A percentile compares a stretch with the other conserved stretches of the same genome.
phyloP scores from a whole-genome alignment of 202 grass and related monocot species.

The Zizania palustris region DNA sequence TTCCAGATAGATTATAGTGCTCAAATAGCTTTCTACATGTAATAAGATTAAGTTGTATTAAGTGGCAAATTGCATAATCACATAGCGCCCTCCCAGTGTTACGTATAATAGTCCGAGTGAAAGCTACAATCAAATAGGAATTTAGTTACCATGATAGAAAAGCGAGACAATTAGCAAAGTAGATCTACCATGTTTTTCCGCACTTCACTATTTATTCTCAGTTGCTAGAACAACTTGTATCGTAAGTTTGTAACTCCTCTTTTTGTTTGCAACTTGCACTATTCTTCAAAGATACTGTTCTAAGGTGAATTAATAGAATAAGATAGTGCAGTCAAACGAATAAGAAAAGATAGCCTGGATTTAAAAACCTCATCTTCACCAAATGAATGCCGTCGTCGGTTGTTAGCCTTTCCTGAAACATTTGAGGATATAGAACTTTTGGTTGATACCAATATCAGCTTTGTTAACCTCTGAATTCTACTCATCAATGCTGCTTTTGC shows the following conservation, averaged over 20 bases:
- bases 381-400: conserved; percentile 86
- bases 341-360: conserved; percentile 22
- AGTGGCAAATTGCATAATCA: conserved; percentile 1
- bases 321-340: conserved; percentile 16
- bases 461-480: conserved; percentile 94
- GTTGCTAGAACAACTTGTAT: not conserved
- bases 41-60: not conserved
- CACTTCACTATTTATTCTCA: conserved; percentile 16
- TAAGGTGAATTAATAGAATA: conserved; percentile 26
- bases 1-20: not conserved
- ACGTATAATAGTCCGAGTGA: conserved; percentile 7
- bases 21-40: conserved; percentile 20
- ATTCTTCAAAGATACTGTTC: conserved; percentile 9
- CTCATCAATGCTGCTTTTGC: conserved; percentile 98
- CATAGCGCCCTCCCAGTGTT: not conserved
- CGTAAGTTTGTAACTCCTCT: not conserved
- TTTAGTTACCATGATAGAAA: conserved; percentile 9
- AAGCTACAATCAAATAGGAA: conserved; percentile 13
- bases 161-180: conserved; percentile 4
- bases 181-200: not conserved
- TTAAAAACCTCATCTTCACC: conserved; percentile 91
- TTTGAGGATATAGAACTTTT: conserved; percentile 88
- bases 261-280: not conserved
- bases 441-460: conserved; percentile 96
- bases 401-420: conserved; percentile 61